Evolutionary conservation across 495 filamentous ascomycete species (phyloP), one percentile per base, ranked within the genome.

Genomic region (Viridothelium virens): DNA sequence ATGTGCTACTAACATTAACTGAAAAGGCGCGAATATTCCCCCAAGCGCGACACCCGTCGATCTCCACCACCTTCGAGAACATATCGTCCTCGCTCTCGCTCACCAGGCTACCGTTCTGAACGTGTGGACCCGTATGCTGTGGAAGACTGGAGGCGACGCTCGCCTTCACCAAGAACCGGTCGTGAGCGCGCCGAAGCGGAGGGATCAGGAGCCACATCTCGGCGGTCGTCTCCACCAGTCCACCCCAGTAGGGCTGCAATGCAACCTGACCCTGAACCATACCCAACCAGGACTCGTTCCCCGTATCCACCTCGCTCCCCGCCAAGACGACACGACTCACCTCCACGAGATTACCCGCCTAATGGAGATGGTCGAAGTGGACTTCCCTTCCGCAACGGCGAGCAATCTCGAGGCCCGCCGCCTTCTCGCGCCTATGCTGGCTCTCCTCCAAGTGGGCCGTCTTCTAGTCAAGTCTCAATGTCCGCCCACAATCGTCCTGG

Each of bases 401-500:
- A 73, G 56, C 66, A 46, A 11, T 33, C 67, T 6, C 38, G 25
- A 4, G 14, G 68, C 50, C 72, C 68, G 9, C 71, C 72, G 25
- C 66, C 71, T 38, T 70, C 69, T 25, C 73, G 71, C 18, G 61
- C 70, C 6, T 77, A 76, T 61, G 69, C 72, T 33, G 72, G 74
- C 50, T 74, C 78, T 5, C 76, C 80, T 18, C 80, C 83, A 11
- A 74, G 78, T 33, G 84, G 80, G 3, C 81, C 81, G 4, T 78
- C 81, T 11, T 74, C 79, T 63, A 77, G 78, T 33, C 73, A 80
- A 10, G 80, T 79, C 41, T 73, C 77, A 2, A 73, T 79, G 67
- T 77, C 80, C 14, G 73, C 79, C 6, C 83, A 81, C 41, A 80
- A 75, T 70, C 83, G 84, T 10, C 76, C 76, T 14, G 71, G 74